phyloP scores from a whole-genome alignment of 225 moss, liverwort and hornwort species.

The Lunularia cruciata region DNA sequence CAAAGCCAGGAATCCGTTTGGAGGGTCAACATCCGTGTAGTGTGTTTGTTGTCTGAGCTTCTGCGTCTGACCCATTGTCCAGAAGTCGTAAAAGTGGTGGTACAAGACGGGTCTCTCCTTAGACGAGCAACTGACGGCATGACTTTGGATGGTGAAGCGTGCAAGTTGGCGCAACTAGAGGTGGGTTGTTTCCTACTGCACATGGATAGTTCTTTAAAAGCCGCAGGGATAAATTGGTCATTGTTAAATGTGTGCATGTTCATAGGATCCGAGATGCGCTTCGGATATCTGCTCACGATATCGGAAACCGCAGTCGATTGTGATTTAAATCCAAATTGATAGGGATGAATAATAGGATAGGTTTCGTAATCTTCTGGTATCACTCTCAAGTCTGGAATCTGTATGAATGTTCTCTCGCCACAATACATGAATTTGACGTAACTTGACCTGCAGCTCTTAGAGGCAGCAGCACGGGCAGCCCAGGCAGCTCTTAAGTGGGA shows the following conservation, averaged over 20 bases:
- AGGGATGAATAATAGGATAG: too few species aligned
- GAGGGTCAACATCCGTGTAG: conserved; percentile 41
- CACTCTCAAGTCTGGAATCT: too few species aligned
- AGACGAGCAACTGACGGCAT: conserved; percentile 49
- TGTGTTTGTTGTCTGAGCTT: conserved; percentile 43
- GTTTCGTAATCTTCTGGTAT: too few species aligned
- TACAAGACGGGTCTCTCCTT: conserved; percentile 38
- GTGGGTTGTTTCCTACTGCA: conserved; percentile 17
- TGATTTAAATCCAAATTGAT: too few species aligned
- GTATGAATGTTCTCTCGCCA: neutral
- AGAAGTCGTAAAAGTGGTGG: conserved; percentile 37
- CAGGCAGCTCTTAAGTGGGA: conserved; percentile 45
- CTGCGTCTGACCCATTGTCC: conserved; percentile 33
- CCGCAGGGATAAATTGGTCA: too few species aligned
- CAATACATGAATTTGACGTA: neutral
- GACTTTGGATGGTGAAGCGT: conserved; percentile 45
- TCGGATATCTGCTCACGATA: too few species aligned
- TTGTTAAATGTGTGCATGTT: too few species aligned
- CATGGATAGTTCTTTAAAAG: neutral
- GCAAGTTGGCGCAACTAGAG: conserved; percentile 47
- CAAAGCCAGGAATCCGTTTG: conserved; percentile 34
- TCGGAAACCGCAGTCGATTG: too few species aligned
- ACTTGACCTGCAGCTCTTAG: conserved; percentile 35
- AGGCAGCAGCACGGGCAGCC: conserved; percentile 41
- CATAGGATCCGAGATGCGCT: too few species aligned